A percentile compares a stretch with the other conserved stretches of the same genome.
phyloP scores from a whole-genome alignment of 805 yeast genomes.

The Metschnikowia kunwiensis region DNA sequence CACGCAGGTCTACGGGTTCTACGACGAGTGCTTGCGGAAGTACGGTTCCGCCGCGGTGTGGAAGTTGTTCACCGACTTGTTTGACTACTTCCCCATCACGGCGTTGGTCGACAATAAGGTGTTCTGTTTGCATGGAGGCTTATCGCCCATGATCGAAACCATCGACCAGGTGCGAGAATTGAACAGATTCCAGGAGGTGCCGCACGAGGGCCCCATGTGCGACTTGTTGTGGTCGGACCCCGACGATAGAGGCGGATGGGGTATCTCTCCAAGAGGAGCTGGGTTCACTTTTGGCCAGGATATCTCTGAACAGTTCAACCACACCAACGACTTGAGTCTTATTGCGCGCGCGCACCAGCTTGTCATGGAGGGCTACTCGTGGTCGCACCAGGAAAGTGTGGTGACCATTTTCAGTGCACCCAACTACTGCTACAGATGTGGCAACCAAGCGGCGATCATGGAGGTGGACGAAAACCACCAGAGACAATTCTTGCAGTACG shows the following conservation, averaged over 20 bases:
- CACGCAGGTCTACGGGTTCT: conserved; percentile 93
- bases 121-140: conserved; percentile 91
- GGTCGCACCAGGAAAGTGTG: conserved; percentile 93
- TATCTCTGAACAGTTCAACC: conserved; percentile 89
- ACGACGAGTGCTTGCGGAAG: conserved; percentile 91
- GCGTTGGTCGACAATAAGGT: conserved; percentile 89
- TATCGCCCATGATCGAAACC: conserved; percentile 91
- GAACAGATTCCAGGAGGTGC: conserved; percentile 92
- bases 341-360: conserved; percentile 95
- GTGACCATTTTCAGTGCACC: conserved; percentile 96
- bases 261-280: conserved; percentile 96
- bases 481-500: conserved; percentile 90
- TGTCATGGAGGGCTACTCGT: conserved; percentile 95
- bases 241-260: conserved; percentile 98
- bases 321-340: conserved; percentile 76
- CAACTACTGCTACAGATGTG: conserved; percentile 95
- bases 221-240: conserved; percentile 97
- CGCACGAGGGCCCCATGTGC: conserved; percentile 98
- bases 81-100: conserved; percentile 90
- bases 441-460: conserved; percentile 97
- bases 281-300: conserved; percentile 98
- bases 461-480: conserved; percentile 93
- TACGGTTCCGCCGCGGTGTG: conserved; percentile 92
- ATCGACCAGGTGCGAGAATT: conserved; percentile 88
- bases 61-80: conserved; percentile 87